Evolutionary conservation across 495 filamentous ascomycete species (phyloP).

Genomic region (Lichina pygmaea): DNA sequence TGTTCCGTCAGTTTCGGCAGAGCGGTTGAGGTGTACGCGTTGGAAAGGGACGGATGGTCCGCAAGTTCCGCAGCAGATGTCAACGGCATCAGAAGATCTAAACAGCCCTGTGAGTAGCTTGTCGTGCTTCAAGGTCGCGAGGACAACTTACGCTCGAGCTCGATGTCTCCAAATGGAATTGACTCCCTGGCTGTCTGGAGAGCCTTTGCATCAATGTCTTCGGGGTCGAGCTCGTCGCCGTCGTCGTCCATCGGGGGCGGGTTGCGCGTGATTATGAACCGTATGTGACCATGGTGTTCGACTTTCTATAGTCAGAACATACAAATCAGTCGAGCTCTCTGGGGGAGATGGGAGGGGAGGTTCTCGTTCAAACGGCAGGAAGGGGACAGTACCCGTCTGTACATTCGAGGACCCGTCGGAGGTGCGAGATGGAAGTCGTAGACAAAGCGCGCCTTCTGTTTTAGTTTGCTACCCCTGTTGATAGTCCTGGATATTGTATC

Average conservation of each 20-base stretch:
- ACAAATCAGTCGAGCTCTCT: no score
- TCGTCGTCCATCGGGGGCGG: slow-evolving; percentile 54
- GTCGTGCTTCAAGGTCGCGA: not conserved
- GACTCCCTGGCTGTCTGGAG: slow-evolving; percentile 44
- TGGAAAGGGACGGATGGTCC: slow-evolving; percentile 56
- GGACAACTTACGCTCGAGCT: slow-evolving; percentile 44
- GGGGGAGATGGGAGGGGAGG: no score
- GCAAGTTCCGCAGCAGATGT: slow-evolving; percentile 68
- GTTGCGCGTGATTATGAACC: slow-evolving; percentile 61
- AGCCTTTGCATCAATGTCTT: slow-evolving; percentile 56
- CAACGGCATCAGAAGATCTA: slow-evolving; percentile 68
- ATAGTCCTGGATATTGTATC: slow-evolving; percentile 51
- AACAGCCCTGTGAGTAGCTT: not conserved
- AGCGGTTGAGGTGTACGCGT: slow-evolving; percentile 54
- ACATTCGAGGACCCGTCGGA: slow-evolving; percentile 32
- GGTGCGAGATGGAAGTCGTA: slow-evolving; percentile 33
- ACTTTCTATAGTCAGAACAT: slow-evolving; percentile 26
- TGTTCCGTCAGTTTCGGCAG: slow-evolving; percentile 55
- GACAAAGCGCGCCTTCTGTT: slow-evolving; percentile 54
- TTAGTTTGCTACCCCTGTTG: slow-evolving; percentile 82
- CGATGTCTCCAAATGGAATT: slow-evolving; percentile 60
- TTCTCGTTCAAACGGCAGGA: no score
- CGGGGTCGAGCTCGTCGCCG: slow-evolving; percentile 48
- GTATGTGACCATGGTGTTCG: slow-evolving; percentile 59
- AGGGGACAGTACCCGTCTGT: slow-evolving; percentile 42